These are phyloP conservation scores for Tephrocybe sp. DNA, from an alignment of 768 basidiomycete genomes.

Conservation along the genomic window DNA sequence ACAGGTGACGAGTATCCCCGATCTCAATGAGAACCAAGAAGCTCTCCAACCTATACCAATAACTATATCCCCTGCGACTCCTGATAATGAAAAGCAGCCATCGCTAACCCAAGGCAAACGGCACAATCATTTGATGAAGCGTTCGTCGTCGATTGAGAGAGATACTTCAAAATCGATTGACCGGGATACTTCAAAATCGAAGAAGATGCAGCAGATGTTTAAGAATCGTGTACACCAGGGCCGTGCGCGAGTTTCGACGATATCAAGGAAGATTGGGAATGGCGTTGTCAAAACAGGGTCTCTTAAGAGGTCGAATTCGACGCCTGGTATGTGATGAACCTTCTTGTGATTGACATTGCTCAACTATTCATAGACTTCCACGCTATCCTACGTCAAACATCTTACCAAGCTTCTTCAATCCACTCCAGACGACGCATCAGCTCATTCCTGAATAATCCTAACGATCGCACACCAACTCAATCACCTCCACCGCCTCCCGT, in stretches of 20 bases:
- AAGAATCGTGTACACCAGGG: conserved; percentile 74
- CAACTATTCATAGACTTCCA: conserved; percentile 55
- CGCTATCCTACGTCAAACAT: conserved; percentile 53
- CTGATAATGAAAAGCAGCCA: conserved; percentile 27
- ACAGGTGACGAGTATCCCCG: not conserved
- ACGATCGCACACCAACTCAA: conserved; percentile 34
- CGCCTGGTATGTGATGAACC: conserved; percentile 55
- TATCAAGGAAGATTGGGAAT: conserved; percentile 73
- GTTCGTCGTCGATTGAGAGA: conserved; percentile 38
- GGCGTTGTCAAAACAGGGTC: conserved; percentile 57
- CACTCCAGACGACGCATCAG: conserved; percentile 70
- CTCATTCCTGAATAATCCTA: conserved; percentile 42
- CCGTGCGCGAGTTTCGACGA: conserved; percentile 68
- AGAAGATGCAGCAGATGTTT: conserved; percentile 74
- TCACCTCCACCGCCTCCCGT: conserved; percentile 43
- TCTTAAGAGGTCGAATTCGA: conserved; percentile 60
- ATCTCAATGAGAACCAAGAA: conserved; percentile 10
- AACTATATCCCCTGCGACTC: conserved; percentile 62
- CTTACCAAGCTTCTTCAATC: conserved; percentile 77
- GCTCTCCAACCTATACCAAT: conserved; percentile 41
- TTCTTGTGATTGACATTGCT: not conserved
- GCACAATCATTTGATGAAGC: conserved; percentile 19
- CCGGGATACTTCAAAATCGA: conserved; percentile 55
- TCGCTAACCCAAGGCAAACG: conserved; percentile 4
- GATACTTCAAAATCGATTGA: conserved; percentile 58